These are phyloP conservation scores for Colletotrichum destructivum DNA, from an alignment of 2,329 filamentous ascomycete species.

Conservation along the genomic window DNA sequence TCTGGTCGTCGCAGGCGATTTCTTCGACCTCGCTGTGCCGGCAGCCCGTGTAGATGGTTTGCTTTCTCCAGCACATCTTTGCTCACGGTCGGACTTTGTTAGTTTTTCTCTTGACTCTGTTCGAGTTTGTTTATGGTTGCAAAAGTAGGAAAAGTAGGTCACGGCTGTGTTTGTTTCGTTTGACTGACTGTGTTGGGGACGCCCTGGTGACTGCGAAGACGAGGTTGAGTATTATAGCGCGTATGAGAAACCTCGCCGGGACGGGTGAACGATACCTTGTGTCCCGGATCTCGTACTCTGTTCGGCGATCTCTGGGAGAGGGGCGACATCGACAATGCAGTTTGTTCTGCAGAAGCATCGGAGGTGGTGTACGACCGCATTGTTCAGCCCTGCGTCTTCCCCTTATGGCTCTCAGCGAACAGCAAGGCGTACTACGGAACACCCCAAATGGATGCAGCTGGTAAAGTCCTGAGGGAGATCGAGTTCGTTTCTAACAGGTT, in stretches of 20 bases:
- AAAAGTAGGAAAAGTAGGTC: too few relatives aligned
- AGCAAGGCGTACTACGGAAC: neutral
- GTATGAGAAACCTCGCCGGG: neutral
- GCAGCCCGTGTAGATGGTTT: conserved; percentile 26
- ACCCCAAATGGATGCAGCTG: too few relatives aligned
- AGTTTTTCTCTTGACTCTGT: neutral
- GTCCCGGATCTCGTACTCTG: neutral
- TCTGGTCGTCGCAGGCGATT: conserved; percentile 15
- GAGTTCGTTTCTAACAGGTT: too few relatives aligned
- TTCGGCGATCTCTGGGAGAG: neutral
- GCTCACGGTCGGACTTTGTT: neutral
- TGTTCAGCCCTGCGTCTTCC: neutral
- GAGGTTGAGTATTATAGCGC: neutral
- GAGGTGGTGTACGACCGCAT: neutral
- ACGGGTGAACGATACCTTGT: neutral
- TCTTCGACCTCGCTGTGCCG: conserved; percentile 8
- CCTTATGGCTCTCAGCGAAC: neutral
- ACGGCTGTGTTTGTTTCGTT: neutral
- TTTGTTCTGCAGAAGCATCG: neutral
- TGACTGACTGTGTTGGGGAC: neutral
- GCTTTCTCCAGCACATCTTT: conserved; percentile 34
- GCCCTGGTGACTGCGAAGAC: neutral
- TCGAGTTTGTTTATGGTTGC: neutral
- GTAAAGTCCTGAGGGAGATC: too few relatives aligned
- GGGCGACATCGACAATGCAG: neutral